A percentile compares a stretch with the other conserved stretches of the same genome.
Conservation (phyloP, 2,329 filamentous ascomycete genomes). For the Alternaria alternata region DNA sequence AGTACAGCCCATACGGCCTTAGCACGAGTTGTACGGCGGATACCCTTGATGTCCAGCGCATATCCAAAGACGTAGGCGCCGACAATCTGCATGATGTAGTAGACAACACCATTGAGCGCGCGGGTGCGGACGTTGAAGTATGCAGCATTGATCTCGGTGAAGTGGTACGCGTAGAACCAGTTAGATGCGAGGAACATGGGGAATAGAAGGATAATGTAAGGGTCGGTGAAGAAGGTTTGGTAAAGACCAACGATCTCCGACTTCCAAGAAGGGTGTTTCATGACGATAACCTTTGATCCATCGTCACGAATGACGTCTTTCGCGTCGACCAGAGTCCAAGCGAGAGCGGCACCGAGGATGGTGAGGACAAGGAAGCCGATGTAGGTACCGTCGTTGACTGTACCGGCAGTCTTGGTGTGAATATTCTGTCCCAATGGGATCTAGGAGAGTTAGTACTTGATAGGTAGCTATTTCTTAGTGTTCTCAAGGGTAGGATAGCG, state of each 20-base stretch:
- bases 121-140: slow-evolving; percentile 78
- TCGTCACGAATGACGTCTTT: slow-evolving; percentile 77
- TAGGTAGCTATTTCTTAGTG: slow-evolving; percentile 18
- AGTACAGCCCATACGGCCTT: slow-evolving; percentile 69
- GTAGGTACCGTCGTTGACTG: slow-evolving; percentile 81
- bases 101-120: slow-evolving; percentile 79
- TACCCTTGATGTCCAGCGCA: slow-evolving; percentile 65
- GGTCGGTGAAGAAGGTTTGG: slow-evolving; percentile 74
- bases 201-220: slow-evolving; percentile 78
- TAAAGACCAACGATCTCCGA: slow-evolving; percentile 79
- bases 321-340: slow-evolving; percentile 75
- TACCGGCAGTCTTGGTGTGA: slow-evolving; percentile 59
- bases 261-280: slow-evolving; percentile 89
- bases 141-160: slow-evolving; percentile 74
- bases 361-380: slow-evolving; percentile 88
- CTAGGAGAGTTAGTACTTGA: slow-evolving; percentile 43
- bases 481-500: slow-evolving; percentile 51
- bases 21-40: slow-evolving; percentile 73
- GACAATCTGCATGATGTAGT: slow-evolving; percentile 80
- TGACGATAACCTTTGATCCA: slow-evolving; percentile 80
- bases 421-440: slow-evolving; percentile 79
- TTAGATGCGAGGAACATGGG: slow-evolving; percentile 84
- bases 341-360: slow-evolving; percentile 72
- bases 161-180: slow-evolving; percentile 82
- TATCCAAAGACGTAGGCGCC: slow-evolving; percentile 78